phyloP scores from a whole-genome alignment of 352 stramenopile genomes.

The Globisporangium polare region DNA sequence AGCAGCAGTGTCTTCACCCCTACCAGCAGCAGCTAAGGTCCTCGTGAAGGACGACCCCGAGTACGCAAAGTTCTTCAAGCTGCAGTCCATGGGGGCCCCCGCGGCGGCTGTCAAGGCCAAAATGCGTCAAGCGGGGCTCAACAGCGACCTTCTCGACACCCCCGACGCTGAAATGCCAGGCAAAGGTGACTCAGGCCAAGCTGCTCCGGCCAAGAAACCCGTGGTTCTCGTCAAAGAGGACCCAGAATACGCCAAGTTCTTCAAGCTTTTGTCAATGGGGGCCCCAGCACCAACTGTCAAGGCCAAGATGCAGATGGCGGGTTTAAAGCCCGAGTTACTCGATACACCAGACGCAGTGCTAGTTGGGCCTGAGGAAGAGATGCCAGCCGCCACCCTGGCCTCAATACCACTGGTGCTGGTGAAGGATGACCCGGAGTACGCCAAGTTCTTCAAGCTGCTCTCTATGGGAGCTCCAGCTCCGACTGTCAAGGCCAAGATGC shows the following conservation, averaged over 20 bases:
- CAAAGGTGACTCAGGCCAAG: slow-evolving; percentile 3
- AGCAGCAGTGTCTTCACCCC: not conserved
- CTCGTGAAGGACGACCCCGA: slow-evolving; percentile 50
- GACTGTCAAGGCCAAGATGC: slow-evolving; percentile 59
- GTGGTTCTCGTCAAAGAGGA: slow-evolving; percentile 54
- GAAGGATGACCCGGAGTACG: slow-evolving; percentile 59
- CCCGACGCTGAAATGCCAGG: slow-evolving; percentile 42
- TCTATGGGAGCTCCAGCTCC: slow-evolving; percentile 48
- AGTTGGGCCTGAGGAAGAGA: slow-evolving; percentile 9
- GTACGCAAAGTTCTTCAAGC: slow-evolving; percentile 71
- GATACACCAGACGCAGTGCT: slow-evolving; percentile 60
- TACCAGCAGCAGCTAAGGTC: not conserved
- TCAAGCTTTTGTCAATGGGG: slow-evolving; percentile 65
- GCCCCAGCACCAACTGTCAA: slow-evolving; percentile 51
- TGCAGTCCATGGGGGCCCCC: slow-evolving; percentile 58
- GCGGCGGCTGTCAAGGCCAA: slow-evolving; percentile 51
- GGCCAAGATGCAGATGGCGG: slow-evolving; percentile 52
- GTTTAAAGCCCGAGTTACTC: slow-evolving; percentile 48
- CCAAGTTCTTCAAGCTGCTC: slow-evolving; percentile 69
- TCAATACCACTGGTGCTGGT: slow-evolving; percentile 16
- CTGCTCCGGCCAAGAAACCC: slow-evolving; percentile 16
- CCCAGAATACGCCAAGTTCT: slow-evolving; percentile 62
- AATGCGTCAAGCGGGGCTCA: slow-evolving; percentile 77
- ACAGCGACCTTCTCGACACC: slow-evolving; percentile 67
- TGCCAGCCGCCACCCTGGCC: not conserved